These are phyloP conservation scores for Abrus precatorius DNA, from an alignment of 306 rosid species.

Conservation along the genomic window DNA sequence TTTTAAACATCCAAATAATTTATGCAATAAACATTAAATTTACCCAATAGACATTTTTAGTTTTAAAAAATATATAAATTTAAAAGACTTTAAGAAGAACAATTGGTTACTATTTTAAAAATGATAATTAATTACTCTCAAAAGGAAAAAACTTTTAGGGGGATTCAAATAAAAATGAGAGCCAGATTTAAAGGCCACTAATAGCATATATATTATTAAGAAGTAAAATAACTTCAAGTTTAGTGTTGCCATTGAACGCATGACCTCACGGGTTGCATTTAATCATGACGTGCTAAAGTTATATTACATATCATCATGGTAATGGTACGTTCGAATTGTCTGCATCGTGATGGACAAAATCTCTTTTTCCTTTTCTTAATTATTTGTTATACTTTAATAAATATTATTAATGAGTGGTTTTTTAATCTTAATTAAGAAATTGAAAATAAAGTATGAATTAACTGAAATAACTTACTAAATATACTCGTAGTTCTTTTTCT, in stretches of 20 bases:
- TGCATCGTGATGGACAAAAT: background rate
- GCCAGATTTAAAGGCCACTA: background rate
- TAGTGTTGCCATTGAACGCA: background rate
- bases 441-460: too few species aligned
- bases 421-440: too few species aligned
- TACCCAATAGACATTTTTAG: background rate
- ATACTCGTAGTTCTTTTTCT: too few species aligned
- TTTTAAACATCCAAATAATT: background rate
- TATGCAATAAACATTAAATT: background rate
- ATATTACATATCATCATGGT: background rate
- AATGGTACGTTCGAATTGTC: background rate
- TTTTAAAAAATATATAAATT: background rate
- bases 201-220: constrained; percentile 6
- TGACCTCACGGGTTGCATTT: constrained; percentile 32
- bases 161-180: too few species aligned
- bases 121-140: background rate
- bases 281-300: constrained; percentile 13
- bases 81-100: background rate
- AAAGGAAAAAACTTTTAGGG: too few species aligned
- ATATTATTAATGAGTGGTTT: too few species aligned
- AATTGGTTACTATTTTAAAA: background rate
- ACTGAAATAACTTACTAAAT: too few species aligned
- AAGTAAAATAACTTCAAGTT: constrained; percentile 10
- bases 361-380: background rate
- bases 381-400: background rate